phyloP scores from a whole-genome alignment of 345 rosid species.

The Eucalyptus curtisii region DNA sequence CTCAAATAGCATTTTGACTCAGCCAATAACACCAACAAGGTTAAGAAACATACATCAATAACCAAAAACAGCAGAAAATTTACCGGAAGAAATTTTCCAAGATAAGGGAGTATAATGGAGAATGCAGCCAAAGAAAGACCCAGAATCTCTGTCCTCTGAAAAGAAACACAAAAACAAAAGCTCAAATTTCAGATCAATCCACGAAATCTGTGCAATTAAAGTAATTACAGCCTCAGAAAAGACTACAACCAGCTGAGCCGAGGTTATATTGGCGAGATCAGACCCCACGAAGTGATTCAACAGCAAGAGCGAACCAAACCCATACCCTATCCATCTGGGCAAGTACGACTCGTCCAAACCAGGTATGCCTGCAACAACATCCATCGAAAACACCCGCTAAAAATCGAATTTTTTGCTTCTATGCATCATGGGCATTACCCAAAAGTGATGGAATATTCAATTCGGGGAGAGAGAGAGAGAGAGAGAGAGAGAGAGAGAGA shows the following conservation, averaged over 20 bases:
- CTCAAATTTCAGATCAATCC: not conserved
- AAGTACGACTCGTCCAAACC: slow-evolving; percentile 86
- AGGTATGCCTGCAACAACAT: slow-evolving; percentile 41
- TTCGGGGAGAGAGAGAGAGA: not conserved
- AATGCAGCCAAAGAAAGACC: slow-evolving; percentile 67
- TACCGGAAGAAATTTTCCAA: slow-evolving; percentile 78
- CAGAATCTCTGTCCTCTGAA: slow-evolving; percentile 61
- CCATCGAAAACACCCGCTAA: not conserved
- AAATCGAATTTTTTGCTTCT: not conserved
- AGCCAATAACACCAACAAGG: not conserved
- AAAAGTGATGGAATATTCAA: not conserved
- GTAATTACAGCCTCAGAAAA: not conserved
- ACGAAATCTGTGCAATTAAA: not conserved
- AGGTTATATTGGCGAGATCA: slow-evolving; percentile 13
- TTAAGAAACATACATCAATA: too few species aligned
- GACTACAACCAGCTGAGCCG: slow-evolving; percentile 40
- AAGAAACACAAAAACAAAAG: not conserved
- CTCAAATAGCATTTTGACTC: not conserved
- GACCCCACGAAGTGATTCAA: slow-evolving; percentile 45
- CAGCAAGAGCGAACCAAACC: slow-evolving; percentile 76
- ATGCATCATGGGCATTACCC: not conserved
- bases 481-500: too few species aligned
- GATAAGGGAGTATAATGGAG: slow-evolving; percentile 51
- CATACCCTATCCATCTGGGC: slow-evolving; percentile 91
- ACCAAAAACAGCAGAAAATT: not conserved